These are phyloP conservation scores for Nannizzia gypsea DNA, from an alignment of 2,329 filamentous ascomycete genomes.

Conservation along the genomic window DNA sequence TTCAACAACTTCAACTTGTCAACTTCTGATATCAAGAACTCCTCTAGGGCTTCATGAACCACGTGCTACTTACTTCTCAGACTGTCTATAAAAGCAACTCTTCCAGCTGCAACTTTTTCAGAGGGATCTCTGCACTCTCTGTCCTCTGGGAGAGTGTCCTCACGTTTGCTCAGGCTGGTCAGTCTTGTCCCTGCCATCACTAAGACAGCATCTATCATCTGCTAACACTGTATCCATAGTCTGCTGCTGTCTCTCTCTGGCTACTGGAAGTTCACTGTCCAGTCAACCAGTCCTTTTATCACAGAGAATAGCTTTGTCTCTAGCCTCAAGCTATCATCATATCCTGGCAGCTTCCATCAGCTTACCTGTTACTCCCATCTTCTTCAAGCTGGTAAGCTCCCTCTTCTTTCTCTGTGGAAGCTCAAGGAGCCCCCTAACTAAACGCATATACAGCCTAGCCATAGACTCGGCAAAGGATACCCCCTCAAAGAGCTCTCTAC, in stretches of 20 bases:
- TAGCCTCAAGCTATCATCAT: not conserved
- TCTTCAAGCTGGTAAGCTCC: not conserved
- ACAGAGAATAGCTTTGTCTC: not conserved
- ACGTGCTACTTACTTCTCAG: not conserved
- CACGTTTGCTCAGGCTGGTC: not conserved
- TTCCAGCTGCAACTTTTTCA: not conserved
- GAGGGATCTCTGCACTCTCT: not conserved
- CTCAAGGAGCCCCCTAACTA: not conserved
- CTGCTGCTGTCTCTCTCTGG: not conserved
- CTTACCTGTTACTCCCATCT: not conserved
- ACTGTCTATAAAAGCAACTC: not conserved
- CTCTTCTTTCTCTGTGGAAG: not conserved
- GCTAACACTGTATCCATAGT: not conserved
- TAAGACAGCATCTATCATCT: not conserved
- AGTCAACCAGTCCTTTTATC: not conserved
- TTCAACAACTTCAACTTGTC: not conserved
- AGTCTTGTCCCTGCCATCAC: not conserved
- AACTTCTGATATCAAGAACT: not conserved
- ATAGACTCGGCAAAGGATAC: not conserved
- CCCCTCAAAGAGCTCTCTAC: not conserved
- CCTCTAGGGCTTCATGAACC: not conserved
- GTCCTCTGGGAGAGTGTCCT: not conserved
- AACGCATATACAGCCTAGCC: not conserved
- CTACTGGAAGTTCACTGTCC: not conserved
- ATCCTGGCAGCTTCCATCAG: not conserved